phyloP scores from a whole-genome alignment of 2,329 filamentous ascomycete genomes.

The Aureobasidium namibiae region DNA sequence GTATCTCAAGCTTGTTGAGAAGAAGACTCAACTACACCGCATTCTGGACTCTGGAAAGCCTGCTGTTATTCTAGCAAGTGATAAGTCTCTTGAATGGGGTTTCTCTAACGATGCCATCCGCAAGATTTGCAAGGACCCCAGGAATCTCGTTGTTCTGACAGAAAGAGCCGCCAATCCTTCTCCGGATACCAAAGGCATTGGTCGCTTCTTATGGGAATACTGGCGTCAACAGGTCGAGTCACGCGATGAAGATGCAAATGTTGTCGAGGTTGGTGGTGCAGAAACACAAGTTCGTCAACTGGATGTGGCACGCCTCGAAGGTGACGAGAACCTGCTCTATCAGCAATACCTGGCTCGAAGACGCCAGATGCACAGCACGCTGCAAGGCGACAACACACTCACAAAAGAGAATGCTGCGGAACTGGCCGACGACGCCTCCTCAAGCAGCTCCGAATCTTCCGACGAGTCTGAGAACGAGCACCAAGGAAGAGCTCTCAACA shows the following conservation, averaged over 20 bases:
- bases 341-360: conserved; percentile 90
- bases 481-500: conserved; percentile 84
- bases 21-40: conserved; percentile 69
- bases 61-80: conserved; percentile 81
- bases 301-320: conserved; percentile 53
- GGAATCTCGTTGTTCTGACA: conserved; percentile 81
- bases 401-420: conserved; percentile 59
- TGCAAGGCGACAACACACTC: conserved; percentile 61
- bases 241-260: neutral
- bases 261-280: conserved; percentile 1
- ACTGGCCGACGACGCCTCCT: conserved; percentile 56
- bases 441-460: conserved; percentile 75
- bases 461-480: conserved; percentile 86
- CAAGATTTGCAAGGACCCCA: conserved; percentile 63
- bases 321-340: conserved; percentile 70
- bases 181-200: conserved; percentile 47
- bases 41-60: conserved; percentile 49
- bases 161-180: conserved; percentile 53
- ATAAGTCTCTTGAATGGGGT: conserved; percentile 86
- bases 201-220: conserved; percentile 64
- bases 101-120: conserved; percentile 77
- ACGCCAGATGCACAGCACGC: conserved; percentile 73
- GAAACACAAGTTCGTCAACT: neutral
- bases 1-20: conserved; percentile 74
- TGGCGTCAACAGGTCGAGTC: conserved; percentile 26